Percentiles rank a stretch among this genome's conserved stretches.
These are phyloP conservation scores for Aspergillus ibericus DNA, from an alignment of 2,329 filamentous ascomycete species.

Conservation along the genomic window DNA sequence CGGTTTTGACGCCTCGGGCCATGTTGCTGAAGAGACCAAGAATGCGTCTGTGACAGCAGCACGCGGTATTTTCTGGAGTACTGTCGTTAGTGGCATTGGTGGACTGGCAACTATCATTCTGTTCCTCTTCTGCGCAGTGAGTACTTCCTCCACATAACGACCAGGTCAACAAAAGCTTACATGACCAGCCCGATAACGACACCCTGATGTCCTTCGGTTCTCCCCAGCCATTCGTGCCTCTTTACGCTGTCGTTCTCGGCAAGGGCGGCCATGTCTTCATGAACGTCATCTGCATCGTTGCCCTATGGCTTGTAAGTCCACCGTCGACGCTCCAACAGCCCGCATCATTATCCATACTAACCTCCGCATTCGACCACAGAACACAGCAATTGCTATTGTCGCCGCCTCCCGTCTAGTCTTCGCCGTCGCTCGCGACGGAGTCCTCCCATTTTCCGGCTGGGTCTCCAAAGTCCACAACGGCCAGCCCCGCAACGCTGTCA, in stretches of 20 bases:
- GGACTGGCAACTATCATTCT: conserved; percentile 58
- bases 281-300: conserved; percentile 58
- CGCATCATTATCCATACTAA: neutral
- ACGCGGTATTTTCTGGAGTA: conserved; percentile 62
- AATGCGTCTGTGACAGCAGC: conserved; percentile 54
- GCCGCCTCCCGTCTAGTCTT: conserved; percentile 63
- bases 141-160: conserved; percentile 8
- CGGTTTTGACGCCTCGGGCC: conserved; percentile 62
- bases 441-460: conserved; percentile 60
- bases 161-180: conserved; percentile 1
- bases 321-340: no score
- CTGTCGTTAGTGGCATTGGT: conserved; percentile 56
- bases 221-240: conserved; percentile 59
- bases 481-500: conserved; percentile 61
- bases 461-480: conserved; percentile 57
- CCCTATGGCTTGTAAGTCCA: conserved; percentile 51
- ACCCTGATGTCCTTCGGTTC: conserved; percentile 55
- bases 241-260: conserved; percentile 59
- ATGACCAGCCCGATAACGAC: conserved; percentile 47
- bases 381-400: conserved; percentile 60
- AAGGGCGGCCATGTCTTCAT: conserved; percentile 60
- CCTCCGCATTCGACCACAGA: conserved; percentile 35
- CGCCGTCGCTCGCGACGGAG: conserved; percentile 62
- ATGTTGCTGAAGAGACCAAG: conserved; percentile 63
- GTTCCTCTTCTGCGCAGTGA: conserved; percentile 59